Evolutionary conservation across 2,329 filamentous ascomycete genomes (phyloP).

Genomic region (Aspergillus fijiensis): DNA sequence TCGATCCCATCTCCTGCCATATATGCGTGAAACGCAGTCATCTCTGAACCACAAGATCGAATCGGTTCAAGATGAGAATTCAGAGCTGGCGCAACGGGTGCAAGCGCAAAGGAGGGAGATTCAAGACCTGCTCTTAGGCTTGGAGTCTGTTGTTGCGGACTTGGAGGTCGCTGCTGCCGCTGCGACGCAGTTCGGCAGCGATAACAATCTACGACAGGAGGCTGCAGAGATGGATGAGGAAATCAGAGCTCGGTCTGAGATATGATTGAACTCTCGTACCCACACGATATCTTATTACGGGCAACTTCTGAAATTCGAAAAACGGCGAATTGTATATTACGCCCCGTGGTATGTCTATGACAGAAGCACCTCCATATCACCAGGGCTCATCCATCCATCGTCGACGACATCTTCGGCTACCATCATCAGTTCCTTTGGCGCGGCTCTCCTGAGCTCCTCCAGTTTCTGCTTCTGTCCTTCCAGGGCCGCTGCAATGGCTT

Average conservation of each 20-base stretch:
- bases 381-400: conserved; percentile 49
- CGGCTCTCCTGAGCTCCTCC: conserved; percentile 36
- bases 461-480: conserved; percentile 41
- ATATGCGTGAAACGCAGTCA: conserved; percentile 52
- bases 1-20: conserved; percentile 59
- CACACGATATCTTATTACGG: background rate
- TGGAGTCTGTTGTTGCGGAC: conserved; percentile 59
- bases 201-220: conserved; percentile 42
- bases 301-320: background rate
- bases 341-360: conserved; percentile 22
- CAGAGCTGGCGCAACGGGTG: conserved; percentile 52
- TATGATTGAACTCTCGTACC: conserved; percentile 20
- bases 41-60: conserved; percentile 52
- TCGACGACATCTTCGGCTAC: conserved; percentile 54
- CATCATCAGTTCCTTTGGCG: conserved; percentile 40
- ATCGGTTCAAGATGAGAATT: conserved; percentile 53
- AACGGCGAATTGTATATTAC: background rate
- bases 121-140: conserved; percentile 51
- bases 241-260: conserved; percentile 30
- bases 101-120: conserved; percentile 58
- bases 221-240: conserved; percentile 47
- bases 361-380: conserved; percentile 34
- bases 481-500: conserved; percentile 50
- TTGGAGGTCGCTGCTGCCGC: conserved; percentile 52
- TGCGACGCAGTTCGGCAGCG: conserved; percentile 39